Base-by-base conservation (phyloP, 2,329 filamentous ascomycete genomes). In the Colletotrichum orchidophilum region DNA sequence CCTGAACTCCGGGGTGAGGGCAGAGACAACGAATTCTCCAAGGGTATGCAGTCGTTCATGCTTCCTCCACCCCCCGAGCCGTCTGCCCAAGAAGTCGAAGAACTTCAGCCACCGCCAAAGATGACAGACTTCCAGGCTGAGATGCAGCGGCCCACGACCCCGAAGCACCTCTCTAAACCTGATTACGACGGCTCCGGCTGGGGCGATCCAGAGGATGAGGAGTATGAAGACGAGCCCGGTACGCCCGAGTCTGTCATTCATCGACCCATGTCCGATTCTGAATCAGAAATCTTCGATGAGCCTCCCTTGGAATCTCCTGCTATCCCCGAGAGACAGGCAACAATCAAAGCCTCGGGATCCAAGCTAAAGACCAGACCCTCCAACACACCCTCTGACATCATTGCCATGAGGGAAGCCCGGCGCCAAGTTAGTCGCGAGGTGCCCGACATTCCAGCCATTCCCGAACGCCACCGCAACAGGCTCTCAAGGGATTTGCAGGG, bases 201-300 rank as follows among this genome's bases (percentile, higher is more conserved):
- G 87, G 88, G 88, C 9, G 86, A 88, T 49, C 83, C 86, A 26
- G 85, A 86, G 50, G 84, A 87, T 35, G 87, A 88, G 58, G 87
- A 88, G 58, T 87, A 84, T 65, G 85, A 87, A 1, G 83, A 89
- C 1, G 91, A 92, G 73, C 90, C 90, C 11, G 89, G 90, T 39
- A 97, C 94, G 8, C 95, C 96, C 15, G 93, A 95, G 60, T 98
- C 96, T 7, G 95, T 98, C 26, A 96, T 98, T 74, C 93, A 94
- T 73, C 93, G 95, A 77, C 90, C 91, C 2, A 80, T 94, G 58
- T 81, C 83, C 3, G 83, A 86, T 54, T 81, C 82, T 27, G 78
- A 80, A 12, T 76, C 75, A 1, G 80, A 82, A 55, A 73, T 72
- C 4, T 77, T 81, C 24, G 82, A 85, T 1, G 83, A 86, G 9